These are phyloP conservation scores for Sporothrix schenckii DNA, from an alignment of 2,329 filamentous ascomycete genomes.

Conservation along the genomic window DNA sequence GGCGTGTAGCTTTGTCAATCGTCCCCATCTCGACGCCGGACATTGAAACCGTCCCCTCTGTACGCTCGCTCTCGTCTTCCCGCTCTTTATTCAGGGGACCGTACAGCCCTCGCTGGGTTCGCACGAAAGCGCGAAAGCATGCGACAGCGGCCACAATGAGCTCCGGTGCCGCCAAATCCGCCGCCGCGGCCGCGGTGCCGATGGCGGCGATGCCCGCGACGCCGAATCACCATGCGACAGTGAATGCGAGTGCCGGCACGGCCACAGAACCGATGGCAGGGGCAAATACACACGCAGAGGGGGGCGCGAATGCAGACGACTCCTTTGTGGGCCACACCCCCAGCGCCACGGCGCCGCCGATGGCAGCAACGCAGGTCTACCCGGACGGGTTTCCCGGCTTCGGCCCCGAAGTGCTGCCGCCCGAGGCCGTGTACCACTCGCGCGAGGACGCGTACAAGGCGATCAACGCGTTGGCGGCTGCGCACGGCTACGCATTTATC, in stretches of 20 bases:
- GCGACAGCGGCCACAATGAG: slow-evolving; percentile 22
- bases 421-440: slow-evolving; percentile 21
- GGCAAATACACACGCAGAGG: no score
- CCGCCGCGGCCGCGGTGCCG: not conserved
- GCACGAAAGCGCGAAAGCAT: not conserved
- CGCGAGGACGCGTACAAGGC: slow-evolving; percentile 33
- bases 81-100: no score
- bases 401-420: slow-evolving; percentile 30
- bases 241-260: not conserved
- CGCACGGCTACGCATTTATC: slow-evolving; percentile 33
- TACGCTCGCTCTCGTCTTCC: not conserved
- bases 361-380: slow-evolving; percentile 19
- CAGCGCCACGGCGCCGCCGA: not conserved
- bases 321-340: not conserved
- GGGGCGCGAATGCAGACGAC: not conserved
- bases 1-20: not conserved
- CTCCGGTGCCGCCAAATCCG: slow-evolving; percentile 13
- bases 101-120: not conserved
- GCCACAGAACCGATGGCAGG: not conserved
- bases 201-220: not conserved
- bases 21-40: not conserved
- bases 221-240: not conserved
- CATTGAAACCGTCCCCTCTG: not conserved
- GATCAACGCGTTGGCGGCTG: slow-evolving; percentile 27
- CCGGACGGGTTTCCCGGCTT: slow-evolving; percentile 31